These are phyloP conservation scores for Hondaea fermentalgiana DNA, from an alignment of 108 stramenopile genomes.

Conservation along the genomic window DNA sequence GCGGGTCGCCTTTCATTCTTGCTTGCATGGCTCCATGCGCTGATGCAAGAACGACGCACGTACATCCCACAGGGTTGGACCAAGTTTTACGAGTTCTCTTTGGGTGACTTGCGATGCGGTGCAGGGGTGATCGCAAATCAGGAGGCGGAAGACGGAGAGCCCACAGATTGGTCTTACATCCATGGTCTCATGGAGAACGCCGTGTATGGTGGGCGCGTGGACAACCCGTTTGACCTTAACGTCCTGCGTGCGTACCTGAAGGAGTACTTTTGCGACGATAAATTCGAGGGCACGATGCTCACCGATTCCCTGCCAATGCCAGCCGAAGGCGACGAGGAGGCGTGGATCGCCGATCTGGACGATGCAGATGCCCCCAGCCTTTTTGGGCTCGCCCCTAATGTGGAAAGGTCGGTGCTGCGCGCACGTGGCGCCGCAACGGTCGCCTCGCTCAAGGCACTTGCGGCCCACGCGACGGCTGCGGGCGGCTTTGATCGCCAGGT, in stretches of 20 bases:
- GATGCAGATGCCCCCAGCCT: conserved; percentile 41
- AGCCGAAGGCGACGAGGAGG: neutral
- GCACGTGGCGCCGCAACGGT: conserved; percentile 20
- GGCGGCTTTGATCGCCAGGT: conserved; percentile 31
- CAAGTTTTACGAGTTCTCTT: conserved; percentile 54
- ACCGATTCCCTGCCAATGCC: conserved; percentile 29
- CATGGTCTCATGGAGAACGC: conserved; percentile 53
- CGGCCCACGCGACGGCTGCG: neutral
- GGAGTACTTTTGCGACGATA: conserved; percentile 32
- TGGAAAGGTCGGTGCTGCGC: conserved; percentile 49
- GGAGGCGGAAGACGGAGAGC: conserved; percentile 9
- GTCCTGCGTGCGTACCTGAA: conserved; percentile 45
- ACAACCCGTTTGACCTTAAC: conserved; percentile 48
- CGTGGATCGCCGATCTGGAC: conserved; percentile 32
- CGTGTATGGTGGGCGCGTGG: conserved; percentile 53
- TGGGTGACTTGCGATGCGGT: conserved; percentile 51
- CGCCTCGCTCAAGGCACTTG: conserved; percentile 16
- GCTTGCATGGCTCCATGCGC: conserved; percentile 51
- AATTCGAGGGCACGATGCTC: conserved; percentile 25
- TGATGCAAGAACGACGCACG: conserved; percentile 53
- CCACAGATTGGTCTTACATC: conserved; percentile 40
- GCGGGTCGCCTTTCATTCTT: conserved; percentile 42
- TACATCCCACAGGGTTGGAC: conserved; percentile 63
- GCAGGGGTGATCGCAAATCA: conserved; percentile 26
- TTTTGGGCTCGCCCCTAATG: conserved; percentile 51